Evolutionary conservation across 805 yeast genomes (phyloP), one percentile per base, ranked within the genome.

Genomic region (Metschnikowia henanensis): DNA sequence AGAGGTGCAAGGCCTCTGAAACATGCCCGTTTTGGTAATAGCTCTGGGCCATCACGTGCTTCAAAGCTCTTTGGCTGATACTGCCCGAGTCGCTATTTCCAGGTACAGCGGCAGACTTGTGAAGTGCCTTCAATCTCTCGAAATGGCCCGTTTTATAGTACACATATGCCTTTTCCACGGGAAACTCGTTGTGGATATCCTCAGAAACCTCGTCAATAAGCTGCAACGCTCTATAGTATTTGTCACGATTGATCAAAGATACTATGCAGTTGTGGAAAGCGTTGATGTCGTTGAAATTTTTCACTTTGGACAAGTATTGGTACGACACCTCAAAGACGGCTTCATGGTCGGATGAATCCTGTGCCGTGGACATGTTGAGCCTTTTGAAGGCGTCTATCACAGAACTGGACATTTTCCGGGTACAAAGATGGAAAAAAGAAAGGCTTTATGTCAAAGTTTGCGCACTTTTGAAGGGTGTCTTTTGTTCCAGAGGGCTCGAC

Each of bases 231-330:
- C 66, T 64, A 31, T 58, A 60, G 61, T 78, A 83, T 48, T 70
- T 68, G 58, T 84, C 89, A 45, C 77, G 61, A 53, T 80, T 79
- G 58, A 81, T 80, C 57, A 81, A 67, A 4, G 88, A 78, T 10
- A 79, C 77, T 26, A 83, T 59, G 56, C 81, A 77, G 47, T 53
- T 53, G 54, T 46, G 64, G 55, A 70, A 67, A 0, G 75, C 60
- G 40, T 60, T 61, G 19, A 57, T 40, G 41, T 71, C 75, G 46
- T 61, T 46, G 51, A 61, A 70, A 30, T 62, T 51, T 42, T 68
- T 68, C 36, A 68, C 62, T 18, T 68, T 67, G 28, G 72, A 55
- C 43, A 71, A 58, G 49, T 69, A 71, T 36, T 69, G 72, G 49
- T 66, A 70, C 16, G 75, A 68, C 6, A 71, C 65, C 19, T 65